Base-by-base conservation (phyloP, 176 grass and related monocot genomes). In the Phragmites australis region DNA sequence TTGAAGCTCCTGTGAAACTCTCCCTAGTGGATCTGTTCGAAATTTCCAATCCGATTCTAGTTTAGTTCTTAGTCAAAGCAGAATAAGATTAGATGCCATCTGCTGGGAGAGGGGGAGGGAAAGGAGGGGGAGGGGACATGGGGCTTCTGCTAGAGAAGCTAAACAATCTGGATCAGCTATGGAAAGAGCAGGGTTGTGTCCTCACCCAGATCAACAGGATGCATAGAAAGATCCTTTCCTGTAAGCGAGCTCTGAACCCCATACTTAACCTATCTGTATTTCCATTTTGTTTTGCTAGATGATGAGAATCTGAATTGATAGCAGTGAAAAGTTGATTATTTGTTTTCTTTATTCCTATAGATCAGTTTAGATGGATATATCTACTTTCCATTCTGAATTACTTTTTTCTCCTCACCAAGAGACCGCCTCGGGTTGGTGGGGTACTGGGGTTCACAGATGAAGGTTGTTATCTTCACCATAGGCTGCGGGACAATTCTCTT, bases 171-270 rank as follows among this genome's bases (percentile, higher is more conserved):
- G 81, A 88, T 48, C 66, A 84, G 47, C 52, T 84, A 13, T 48
- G 29, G 56, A 80, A 84, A 69, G 58, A 84, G 25, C 58, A 84
- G 32, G 74, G 42, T 22, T 30, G 72, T 16, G 5, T 70, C 60
- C 66, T 46, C 48, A 14, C 34, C 27, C 71, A 84, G 29, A 89
- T 85, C 68, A 81, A 76, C 63, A 77, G 69, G 70, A 47, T 82
- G n/a, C 82, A 89, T 50, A 86, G 45, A 44, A 47, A 56, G 50
- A 86, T 89, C 30, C 53, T 25, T 9, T 89, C 56, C 32, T 86
- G 70, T 82, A 82, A 47, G 56, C n/a, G 75, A 51, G 82, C 56
- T 22, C 63, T 18, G 72, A 73, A 21, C 65, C 31, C 41, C 14
- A 18, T 15, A 39, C 67, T 45, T 76, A 46, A 57, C 41, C 70